Base-by-base conservation (phyloP, 140 eudicot species). In the Senecio squalidus region DNA sequence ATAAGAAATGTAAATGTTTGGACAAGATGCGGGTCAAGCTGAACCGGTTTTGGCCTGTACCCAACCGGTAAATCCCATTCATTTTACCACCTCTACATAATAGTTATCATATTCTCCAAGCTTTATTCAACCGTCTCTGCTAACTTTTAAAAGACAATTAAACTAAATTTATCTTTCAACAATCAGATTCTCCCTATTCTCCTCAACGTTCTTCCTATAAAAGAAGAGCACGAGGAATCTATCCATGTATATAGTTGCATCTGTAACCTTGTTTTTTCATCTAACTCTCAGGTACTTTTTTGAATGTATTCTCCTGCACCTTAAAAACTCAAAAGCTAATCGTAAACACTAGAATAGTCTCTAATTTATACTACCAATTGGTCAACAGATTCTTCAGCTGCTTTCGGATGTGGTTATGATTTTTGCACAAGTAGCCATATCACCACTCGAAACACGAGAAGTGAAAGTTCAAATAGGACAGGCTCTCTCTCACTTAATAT, bases 141-240 rank as follows among this genome's bases (percentile, higher is more conserved):
- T n/a, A n/a, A n/a, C n/a, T n/a, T n/a, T n/a, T n/a, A n/a, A 36
- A 11, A 9, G 43, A 5, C 1, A 36, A 36, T 13, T 11, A 1
- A 1, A 1, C 43, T 36, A 66, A 33, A 15, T 53, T 55, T 33
- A 10, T 41, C 5, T 41, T 62, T 31, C 29, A 17, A 44, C 38
- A 24, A 59, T 47, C 82, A 91, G 96, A 93, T 92, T 43, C 83
- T 92, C 53, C 98, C 96, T 53, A 77, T 86, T 33, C 77, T 92
- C 66, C 52, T 92, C 72, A 71, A 70, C 64, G 96, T 44, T 70
- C 98, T 92, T 67, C 98, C 98, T 28, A 36, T 92, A 29, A 81
- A 84, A 82, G 95, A 92, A 79, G 98, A 92, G 63, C 82, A 74
- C 5, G 98, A 84, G 66, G 96, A 92, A 57, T 92, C 98, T 33